Evolutionary conservation across 2,329 filamentous ascomycete species (phyloP).

Genomic region (Bertia moriformis): DNA sequence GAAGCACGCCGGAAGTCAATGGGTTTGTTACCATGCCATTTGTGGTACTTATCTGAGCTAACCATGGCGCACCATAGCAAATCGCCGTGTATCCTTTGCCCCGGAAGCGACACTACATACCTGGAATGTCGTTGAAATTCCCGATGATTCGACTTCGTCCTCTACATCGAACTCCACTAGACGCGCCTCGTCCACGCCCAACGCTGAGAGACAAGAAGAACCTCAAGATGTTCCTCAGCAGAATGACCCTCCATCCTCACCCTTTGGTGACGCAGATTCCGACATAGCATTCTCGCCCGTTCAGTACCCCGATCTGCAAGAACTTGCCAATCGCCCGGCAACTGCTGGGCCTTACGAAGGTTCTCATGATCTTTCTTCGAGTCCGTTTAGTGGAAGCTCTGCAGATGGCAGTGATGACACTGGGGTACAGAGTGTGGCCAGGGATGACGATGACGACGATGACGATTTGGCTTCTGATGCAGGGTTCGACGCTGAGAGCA

Average conservation of each 20-base stretch:
- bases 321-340: slow-evolving; percentile 13
- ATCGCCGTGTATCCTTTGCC: slow-evolving; percentile 52
- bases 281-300: background rate
- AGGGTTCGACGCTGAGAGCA: slow-evolving; percentile 33
- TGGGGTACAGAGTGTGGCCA: slow-evolving; percentile 6
- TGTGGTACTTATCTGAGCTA: background rate
- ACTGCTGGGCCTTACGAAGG: slow-evolving; percentile 40
- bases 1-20: slow-evolving; percentile 49
- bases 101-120: slow-evolving; percentile 55
- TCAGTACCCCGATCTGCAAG: background rate
- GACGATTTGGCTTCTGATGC: slow-evolving; percentile 11
- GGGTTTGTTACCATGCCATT: slow-evolving; percentile 8
- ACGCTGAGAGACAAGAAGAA: slow-evolving; percentile 3
- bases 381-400: slow-evolving; percentile 37
- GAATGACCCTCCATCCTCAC: background rate
- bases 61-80: no score
- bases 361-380: slow-evolving; percentile 34
- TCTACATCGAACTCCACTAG: slow-evolving; percentile 42
- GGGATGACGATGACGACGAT: slow-evolving; percentile 13
- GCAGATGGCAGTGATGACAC: slow-evolving; percentile 25
- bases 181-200: slow-evolving; percentile 33
- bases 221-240: background rate
- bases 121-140: slow-evolving; percentile 53
- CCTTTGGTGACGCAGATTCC: background rate
- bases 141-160: slow-evolving; percentile 48